Evolutionary conservation across 345 rosid species (phyloP).

Genomic region (Trapa incisa): DNA sequence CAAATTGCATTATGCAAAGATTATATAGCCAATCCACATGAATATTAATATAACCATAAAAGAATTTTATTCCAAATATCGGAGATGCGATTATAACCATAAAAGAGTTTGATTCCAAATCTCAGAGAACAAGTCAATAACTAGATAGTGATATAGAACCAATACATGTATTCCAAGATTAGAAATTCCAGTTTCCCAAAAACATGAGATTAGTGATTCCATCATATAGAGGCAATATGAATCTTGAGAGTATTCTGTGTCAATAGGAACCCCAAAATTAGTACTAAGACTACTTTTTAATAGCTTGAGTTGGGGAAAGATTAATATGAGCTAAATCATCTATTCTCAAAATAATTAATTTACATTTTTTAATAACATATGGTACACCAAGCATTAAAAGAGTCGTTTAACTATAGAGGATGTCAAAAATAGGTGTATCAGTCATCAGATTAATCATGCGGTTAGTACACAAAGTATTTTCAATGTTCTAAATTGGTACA

Average conservation of each 20-base stretch:
- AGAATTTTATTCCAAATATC: too few species aligned
- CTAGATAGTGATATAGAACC: background rate
- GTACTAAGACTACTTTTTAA: too few species aligned
- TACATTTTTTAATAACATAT: background rate
- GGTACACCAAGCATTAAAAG: background rate
- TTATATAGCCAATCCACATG: too few species aligned
- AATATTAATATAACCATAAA: too few species aligned
- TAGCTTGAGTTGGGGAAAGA: background rate
- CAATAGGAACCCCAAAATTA: too few species aligned
- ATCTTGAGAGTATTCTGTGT: too few species aligned
- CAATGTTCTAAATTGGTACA: too few species aligned
- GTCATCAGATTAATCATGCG: background rate
- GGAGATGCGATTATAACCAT: too few species aligned
- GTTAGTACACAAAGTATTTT: too few species aligned
- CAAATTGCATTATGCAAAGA: too few species aligned
- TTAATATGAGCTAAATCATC: background rate
- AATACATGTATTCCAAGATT: background rate
- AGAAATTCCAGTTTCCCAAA: background rate
- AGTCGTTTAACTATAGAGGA: background rate
- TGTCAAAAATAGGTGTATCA: background rate
- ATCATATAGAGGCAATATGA: background rate
- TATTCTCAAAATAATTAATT: background rate
- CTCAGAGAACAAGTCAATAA: background rate
- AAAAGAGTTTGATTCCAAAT: too few species aligned
- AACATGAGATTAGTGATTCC: background rate